A percentile compares a stretch with the other conserved stretches of the same genome.
Conservation (phyloP, 352 stramenopile genomes). For the Globisporangium solare region DNA sequence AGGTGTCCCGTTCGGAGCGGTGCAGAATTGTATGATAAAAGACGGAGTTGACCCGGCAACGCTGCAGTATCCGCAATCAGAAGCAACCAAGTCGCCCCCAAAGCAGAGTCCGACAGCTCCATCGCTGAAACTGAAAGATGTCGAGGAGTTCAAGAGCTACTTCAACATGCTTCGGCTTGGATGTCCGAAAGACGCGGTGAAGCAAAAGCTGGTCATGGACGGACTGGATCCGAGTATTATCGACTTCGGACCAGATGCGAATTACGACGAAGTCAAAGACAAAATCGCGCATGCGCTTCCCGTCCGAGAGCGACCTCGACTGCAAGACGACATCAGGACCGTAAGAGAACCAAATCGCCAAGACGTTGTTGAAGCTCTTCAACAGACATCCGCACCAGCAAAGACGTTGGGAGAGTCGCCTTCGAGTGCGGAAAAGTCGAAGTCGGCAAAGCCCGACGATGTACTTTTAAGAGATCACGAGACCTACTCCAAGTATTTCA, state of each 20-base stretch:
- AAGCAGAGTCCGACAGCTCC: background rate
- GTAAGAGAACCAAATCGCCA: constrained; percentile 25
- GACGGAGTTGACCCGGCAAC: constrained; percentile 47
- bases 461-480: constrained; percentile 45
- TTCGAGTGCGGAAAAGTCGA: constrained; percentile 4
- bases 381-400: background rate
- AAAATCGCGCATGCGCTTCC: constrained; percentile 27
- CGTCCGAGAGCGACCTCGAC: constrained; percentile 19
- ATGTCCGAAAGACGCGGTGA: constrained; percentile 83
- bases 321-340: constrained; percentile 64
- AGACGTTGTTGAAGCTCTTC: background rate
- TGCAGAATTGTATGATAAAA: constrained; percentile 72
- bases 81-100: background rate
- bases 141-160: constrained; percentile 79
- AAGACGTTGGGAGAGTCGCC: constrained; percentile 8
- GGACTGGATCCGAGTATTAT: constrained; percentile 73
- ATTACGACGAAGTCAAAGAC: constrained; percentile 61
- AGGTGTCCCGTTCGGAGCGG: constrained; percentile 64
- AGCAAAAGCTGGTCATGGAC: constrained; percentile 90
- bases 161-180: constrained; percentile 95
- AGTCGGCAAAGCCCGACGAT: background rate
- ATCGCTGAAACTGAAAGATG: constrained; percentile 44
- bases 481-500: constrained; percentile 85
- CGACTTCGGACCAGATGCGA: constrained; percentile 48
- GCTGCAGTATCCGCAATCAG: constrained; percentile 16